Evolutionary conservation across 257 asterid genomes (phyloP), one percentile per base, ranked within the genome.

Genomic region (Prunella vulgaris): DNA sequence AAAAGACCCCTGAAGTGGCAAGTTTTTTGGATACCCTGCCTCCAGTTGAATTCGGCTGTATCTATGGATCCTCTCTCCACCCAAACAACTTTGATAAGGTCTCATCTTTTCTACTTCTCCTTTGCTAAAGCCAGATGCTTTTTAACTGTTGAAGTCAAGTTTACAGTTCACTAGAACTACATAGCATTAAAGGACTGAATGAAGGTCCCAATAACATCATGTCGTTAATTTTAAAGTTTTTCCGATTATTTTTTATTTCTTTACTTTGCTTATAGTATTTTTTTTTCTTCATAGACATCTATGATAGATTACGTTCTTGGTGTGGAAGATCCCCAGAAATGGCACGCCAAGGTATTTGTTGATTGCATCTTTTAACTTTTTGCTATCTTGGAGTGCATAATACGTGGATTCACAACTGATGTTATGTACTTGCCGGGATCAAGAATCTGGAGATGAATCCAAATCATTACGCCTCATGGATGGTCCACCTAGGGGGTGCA

Each of bases 231-330:
- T 78, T 51, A n/a, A 44, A 48, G 68, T 5, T 30, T 35, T 49
- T 51, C 52, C n/a, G 9, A 57, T 24, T n/a, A 44, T 44, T 15
- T 46, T 40, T 18, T 1, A 54, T 21, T 30, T 48, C 25, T 10
- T 7, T 5, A 0, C 30, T 40, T 17, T 7, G 3, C 60, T 52
- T 22, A 40, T 46, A 17, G 10, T 20, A 48, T 33, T n/a, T 61
- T 49, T 48, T 14, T 61, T 32, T 48, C 73, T 35, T 28, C 62
- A 10, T 73, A 92, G 93, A 78, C 82, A 51, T 87, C 96, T 28
- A 94, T 94, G 99, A 74, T 85, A 61, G 97, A 94, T 77, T 91
- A 74, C 77, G 83, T 94, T 76, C 80, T 94, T 79, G 97, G 99
- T 57, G 99, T 91, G 53, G 78, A 81, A 13, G 96, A 91, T 79